A percentile compares a stretch with the other conserved stretches of the same genome.
Conservation (phyloP, 257 asterid genomes). For the Solanum bulbocastanum region DNA sequence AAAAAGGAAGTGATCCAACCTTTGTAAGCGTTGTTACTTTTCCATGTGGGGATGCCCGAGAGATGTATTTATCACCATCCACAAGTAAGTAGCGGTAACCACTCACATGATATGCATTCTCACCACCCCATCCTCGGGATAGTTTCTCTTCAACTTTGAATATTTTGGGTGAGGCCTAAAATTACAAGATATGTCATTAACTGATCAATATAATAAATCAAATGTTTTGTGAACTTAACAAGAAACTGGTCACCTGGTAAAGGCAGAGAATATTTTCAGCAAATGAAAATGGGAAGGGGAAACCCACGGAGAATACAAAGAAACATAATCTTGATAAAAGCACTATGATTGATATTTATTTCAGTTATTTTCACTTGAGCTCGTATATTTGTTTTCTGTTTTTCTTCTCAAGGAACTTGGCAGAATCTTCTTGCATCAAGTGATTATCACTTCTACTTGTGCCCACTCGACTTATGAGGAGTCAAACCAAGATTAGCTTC, state of each 20-base stretch:
- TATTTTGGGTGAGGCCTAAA: constrained; percentile 59
- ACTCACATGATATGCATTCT: constrained; percentile 94
- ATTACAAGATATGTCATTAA: constrained; percentile 11
- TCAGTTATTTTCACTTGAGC: background rate
- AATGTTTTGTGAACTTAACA: too few species aligned
- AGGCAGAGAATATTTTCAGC: background rate
- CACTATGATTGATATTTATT: background rate
- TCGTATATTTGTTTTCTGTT: background rate
- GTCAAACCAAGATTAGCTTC: background rate
- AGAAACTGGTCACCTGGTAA: too few species aligned
- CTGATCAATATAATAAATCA: background rate
- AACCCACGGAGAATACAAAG: background rate
- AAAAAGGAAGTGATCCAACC: constrained; percentile 30
- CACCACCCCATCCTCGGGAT: constrained; percentile 99
- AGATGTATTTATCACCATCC: constrained; percentile 64
- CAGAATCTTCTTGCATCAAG: background rate
- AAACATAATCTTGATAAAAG: background rate
- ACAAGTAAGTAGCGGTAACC: constrained; percentile 89
- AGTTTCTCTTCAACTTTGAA: constrained; percentile 87
- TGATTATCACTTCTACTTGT: background rate
- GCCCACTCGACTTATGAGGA: background rate
- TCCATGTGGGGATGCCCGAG: constrained; percentile 97
- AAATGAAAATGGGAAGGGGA: background rate
- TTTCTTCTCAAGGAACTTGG: background rate
- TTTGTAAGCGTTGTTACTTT: constrained; percentile 88